Conservation (phyloP, 2,329 filamentous ascomycete genomes). For the Bipolaris zeicola region DNA sequence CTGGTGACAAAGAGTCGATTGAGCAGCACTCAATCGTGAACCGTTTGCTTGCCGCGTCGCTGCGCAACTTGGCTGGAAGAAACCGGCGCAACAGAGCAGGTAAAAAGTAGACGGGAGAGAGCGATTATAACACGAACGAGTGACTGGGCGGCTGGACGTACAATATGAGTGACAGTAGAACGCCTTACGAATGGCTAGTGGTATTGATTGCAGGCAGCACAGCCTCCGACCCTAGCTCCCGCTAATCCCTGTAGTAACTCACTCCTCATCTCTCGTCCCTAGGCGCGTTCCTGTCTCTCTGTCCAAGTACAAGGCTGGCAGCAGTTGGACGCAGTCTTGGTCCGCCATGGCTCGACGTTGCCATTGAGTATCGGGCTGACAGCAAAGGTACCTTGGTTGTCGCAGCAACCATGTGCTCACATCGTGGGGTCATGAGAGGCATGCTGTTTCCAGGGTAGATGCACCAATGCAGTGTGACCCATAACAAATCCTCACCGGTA, state of each 20-base stretch:
- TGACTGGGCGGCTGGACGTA: slow-evolving; percentile 11
- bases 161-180: slow-evolving; percentile 2
- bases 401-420: neutral
- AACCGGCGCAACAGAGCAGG: neutral
- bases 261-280: neutral
- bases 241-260: slow-evolving; percentile 5
- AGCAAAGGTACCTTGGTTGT: neutral
- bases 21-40: slow-evolving; percentile 8
- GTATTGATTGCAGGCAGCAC: slow-evolving; percentile 16
- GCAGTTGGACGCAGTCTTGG: slow-evolving; percentile 3
- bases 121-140: neutral
- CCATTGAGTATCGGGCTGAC: neutral
- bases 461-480: slow-evolving; percentile 11
- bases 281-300: slow-evolving; percentile 26
- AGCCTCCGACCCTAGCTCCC: slow-evolving; percentile 7
- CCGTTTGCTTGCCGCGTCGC: slow-evolving; percentile 5
- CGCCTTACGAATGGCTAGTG: slow-evolving; percentile 18
- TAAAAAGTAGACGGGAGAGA: neutral
- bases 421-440: slow-evolving; percentile 1
- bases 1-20: slow-evolving; percentile 9
- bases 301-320: slow-evolving; percentile 5
- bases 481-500: slow-evolving; percentile 12
- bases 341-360: neutral
- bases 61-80: neutral
- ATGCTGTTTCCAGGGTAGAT: slow-evolving; percentile 1